Percentiles rank a stretch among this genome's conserved stretches.
phyloP scores from a whole-genome alignment of 192 early-diverging fungal species.

The Lunasporangiospora selenospora region DNA sequence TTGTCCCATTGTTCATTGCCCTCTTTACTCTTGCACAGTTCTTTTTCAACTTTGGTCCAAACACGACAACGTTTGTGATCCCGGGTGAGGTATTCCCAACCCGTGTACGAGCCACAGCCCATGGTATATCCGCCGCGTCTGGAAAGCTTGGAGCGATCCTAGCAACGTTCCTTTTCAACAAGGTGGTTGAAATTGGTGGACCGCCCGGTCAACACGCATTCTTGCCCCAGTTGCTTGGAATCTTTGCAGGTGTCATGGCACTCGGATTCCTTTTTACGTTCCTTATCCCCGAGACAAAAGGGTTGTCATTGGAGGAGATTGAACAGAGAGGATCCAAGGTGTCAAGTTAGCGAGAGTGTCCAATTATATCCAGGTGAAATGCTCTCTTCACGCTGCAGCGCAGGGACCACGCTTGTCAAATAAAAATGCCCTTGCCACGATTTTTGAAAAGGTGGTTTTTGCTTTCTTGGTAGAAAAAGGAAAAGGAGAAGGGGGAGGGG shows the following conservation, averaged over 20 bases:
- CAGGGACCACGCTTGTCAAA: not conserved
- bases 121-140: slow-evolving; percentile 73
- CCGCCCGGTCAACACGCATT: slow-evolving; percentile 21
- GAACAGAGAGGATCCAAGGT: slow-evolving; percentile 16
- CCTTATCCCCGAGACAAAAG: slow-evolving; percentile 72
- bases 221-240: slow-evolving; percentile 35
- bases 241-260: slow-evolving; percentile 52
- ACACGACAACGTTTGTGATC: slow-evolving; percentile 74
- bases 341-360: no score
- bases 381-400: not conserved
- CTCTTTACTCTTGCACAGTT: slow-evolving; percentile 49
- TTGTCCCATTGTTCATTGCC: slow-evolving; percentile 55
- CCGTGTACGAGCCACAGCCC: slow-evolving; percentile 63
- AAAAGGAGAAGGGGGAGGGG: not conserved
- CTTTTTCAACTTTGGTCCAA: slow-evolving; percentile 76
- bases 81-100: slow-evolving; percentile 67
- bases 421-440: not conserved
- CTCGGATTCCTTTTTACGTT: slow-evolving; percentile 58
- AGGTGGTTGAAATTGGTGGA: slow-evolving; percentile 37
- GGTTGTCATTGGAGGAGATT: slow-evolving; percentile 56
- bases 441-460: not conserved
- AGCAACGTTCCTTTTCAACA: slow-evolving; percentile 53
- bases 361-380: no score
- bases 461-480: not conserved
- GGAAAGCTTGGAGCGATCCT: slow-evolving; percentile 72